phyloP scores from a whole-genome alignment of 305 asterid species.

The Striga hermonthica region DNA sequence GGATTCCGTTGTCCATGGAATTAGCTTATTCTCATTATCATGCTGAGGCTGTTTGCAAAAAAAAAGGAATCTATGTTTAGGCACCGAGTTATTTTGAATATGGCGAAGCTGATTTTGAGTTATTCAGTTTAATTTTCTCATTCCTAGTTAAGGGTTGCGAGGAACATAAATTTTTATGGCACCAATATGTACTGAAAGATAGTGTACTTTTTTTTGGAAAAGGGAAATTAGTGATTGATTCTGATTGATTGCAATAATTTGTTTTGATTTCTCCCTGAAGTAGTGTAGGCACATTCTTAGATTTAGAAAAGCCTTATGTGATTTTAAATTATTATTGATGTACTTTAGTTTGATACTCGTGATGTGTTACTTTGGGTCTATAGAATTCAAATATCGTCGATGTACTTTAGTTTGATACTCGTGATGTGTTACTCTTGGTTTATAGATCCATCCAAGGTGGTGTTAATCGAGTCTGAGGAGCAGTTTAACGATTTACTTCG shows the following conservation, averaged over 20 bases:
- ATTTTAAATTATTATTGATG: too few relatives aligned
- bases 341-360: too few relatives aligned
- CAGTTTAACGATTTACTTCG: conserved; percentile 67
- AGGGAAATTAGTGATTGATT: not conserved
- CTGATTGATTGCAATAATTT: too few relatives aligned
- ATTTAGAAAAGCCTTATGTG: too few relatives aligned
- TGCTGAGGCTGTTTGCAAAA: not conserved
- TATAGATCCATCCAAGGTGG: conserved; percentile 68
- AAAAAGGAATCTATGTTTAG: not conserved
- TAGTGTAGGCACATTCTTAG: too few relatives aligned
- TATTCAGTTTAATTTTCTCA: conserved; percentile 9
- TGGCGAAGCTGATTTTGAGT: conserved; percentile 7
- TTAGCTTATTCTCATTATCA: not conserved
- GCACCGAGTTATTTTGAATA: not conserved
- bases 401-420: too few relatives aligned
- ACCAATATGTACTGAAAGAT: not conserved
- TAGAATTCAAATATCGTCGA: too few relatives aligned
- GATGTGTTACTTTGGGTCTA: too few relatives aligned
- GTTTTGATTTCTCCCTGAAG: too few relatives aligned
- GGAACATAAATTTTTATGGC: not conserved
- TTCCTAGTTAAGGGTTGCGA: not conserved
- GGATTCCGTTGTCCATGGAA: not conserved
- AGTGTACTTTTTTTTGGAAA: not conserved
- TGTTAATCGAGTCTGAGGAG: conserved; percentile 70
- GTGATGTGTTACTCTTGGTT: conserved; percentile 18